Percentiles rank a stretch among this genome's conserved stretches.
Conservation (phyloP, 192 early-diverging fungal genomes). For the Hyaloraphidium curvatum region DNA sequence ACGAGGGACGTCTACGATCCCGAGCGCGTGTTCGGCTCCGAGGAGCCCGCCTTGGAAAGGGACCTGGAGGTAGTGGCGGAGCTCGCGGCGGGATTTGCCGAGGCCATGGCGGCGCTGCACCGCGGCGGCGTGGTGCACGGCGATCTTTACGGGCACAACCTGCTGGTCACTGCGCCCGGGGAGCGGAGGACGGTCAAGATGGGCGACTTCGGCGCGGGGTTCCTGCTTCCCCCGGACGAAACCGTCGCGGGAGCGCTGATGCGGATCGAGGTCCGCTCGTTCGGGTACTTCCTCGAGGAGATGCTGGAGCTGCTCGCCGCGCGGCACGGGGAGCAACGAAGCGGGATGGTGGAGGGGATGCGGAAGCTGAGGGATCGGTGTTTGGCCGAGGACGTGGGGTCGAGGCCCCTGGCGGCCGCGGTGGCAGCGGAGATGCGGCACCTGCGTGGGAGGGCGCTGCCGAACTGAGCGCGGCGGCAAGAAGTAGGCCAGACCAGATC, state of each 20-base stretch:
- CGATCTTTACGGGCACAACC: slow-evolving; percentile 11
- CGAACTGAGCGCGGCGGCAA: too few relatives aligned
- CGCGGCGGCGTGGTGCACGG: slow-evolving; percentile 6
- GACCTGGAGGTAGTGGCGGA: neutral
- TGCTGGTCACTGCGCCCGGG: slow-evolving; percentile 4
- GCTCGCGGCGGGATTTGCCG: slow-evolving; percentile 2
- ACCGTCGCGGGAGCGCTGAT: neutral
- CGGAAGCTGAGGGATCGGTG: too few relatives aligned
- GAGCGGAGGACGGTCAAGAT: neutral
- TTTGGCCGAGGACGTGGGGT: too few relatives aligned
- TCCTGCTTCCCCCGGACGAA: neutral
- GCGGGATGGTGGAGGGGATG: too few relatives aligned
- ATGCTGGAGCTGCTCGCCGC: too few relatives aligned
- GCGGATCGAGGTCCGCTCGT: slow-evolving; percentile 8
- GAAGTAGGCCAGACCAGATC: too few relatives aligned
- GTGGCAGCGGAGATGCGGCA: too few relatives aligned
- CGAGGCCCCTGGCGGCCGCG: too few relatives aligned
- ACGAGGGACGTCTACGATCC: slow-evolving; percentile 9
- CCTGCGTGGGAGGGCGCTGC: too few relatives aligned
- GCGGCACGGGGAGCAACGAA: too few relatives aligned
- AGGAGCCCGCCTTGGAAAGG: too few relatives aligned
- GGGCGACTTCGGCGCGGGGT: slow-evolving; percentile 12
- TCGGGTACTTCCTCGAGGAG: slow-evolving; percentile 12
- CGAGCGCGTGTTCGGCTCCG: neutral
- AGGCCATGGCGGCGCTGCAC: slow-evolving; percentile 6